phyloP scores from a whole-genome alignment of 108 stramenopile species.

The Cyclotella sp. region DNA sequence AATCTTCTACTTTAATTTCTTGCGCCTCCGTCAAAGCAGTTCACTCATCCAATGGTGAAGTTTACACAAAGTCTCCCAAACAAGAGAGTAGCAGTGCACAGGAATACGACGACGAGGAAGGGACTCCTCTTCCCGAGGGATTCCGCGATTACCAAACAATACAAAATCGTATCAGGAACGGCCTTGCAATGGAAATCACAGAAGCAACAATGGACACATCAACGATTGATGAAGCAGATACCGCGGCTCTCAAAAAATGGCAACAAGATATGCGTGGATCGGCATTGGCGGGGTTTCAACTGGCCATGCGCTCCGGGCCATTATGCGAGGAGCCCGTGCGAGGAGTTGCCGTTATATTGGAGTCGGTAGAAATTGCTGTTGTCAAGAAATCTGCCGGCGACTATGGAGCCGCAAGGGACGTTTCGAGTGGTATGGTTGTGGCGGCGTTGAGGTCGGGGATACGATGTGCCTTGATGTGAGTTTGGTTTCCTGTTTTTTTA shows the following conservation, averaged over 20 bases:
- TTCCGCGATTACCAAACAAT: conserved; percentile 27
- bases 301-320: conserved; percentile 81
- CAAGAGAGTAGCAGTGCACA: conserved; percentile 27
- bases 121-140: conserved; percentile 23
- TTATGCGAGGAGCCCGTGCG: conserved; percentile 90
- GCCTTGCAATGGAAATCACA: conserved; percentile 8
- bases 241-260: conserved; percentile 69
- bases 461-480: conserved; percentile 76
- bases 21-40: conserved; percentile 53
- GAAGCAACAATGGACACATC: neutral
- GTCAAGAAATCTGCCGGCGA: conserved; percentile 14
- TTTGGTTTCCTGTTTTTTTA: neutral
- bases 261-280: conserved; percentile 77
- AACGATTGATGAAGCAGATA: conserved; percentile 38
- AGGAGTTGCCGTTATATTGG: conserved; percentile 78
- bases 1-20: conserved; percentile 29
- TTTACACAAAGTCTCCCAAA: conserved; percentile 33
- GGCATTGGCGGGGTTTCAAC: conserved; percentile 82
- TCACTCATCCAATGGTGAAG: conserved; percentile 47
- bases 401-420: conserved; percentile 52
- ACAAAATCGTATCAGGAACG: conserved; percentile 19
- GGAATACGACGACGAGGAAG: conserved; percentile 23
- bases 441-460: conserved; percentile 79
- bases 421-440: conserved; percentile 84
- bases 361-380: conserved; percentile 85